Percentiles rank a stretch among this genome's conserved stretches.
These are phyloP conservation scores for Fusarium nematophilum DNA, from an alignment of 2,329 filamentous ascomycete species.

Conservation along the genomic window DNA sequence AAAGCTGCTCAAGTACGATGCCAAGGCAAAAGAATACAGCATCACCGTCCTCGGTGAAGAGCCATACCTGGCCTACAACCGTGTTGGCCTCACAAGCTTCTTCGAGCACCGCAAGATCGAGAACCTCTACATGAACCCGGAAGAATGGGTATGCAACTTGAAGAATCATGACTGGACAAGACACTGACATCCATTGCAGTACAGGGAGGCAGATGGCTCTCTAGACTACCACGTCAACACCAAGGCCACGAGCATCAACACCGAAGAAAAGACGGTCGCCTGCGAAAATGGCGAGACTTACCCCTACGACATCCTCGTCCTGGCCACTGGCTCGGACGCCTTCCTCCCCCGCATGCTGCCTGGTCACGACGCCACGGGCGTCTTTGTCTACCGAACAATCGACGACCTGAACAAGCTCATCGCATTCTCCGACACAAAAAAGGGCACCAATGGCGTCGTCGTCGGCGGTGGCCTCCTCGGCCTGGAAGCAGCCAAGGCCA, in stretches of 20 bases:
- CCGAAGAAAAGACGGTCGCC: slow-evolving; percentile 72
- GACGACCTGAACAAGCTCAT: slow-evolving; percentile 84
- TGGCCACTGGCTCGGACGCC: slow-evolving; percentile 89
- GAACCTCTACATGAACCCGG: slow-evolving; percentile 87
- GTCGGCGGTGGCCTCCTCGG: slow-evolving; percentile 88
- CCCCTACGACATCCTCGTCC: slow-evolving; percentile 81
- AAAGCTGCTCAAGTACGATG: slow-evolving; percentile 88
- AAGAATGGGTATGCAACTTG: slow-evolving; percentile 74
- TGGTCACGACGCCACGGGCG: slow-evolving; percentile 81
- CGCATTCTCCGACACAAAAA: slow-evolving; percentile 73
- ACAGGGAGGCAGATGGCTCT: slow-evolving; percentile 73
- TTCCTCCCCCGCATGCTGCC: slow-evolving; percentile 77
- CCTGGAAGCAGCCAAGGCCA: slow-evolving; percentile 89
- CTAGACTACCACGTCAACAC: slow-evolving; percentile 82
- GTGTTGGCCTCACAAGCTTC: slow-evolving; percentile 88
- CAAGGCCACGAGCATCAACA: slow-evolving; percentile 72
- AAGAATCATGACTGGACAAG: background rate
- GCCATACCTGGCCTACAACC: slow-evolving; percentile 88
- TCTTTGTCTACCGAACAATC: slow-evolving; percentile 91
- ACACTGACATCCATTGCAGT: slow-evolving; percentile 58
- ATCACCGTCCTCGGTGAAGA: slow-evolving; percentile 91
- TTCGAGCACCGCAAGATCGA: slow-evolving; percentile 88
- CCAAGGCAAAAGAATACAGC: slow-evolving; percentile 78
- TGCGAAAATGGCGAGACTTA: slow-evolving; percentile 78
- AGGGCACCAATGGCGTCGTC: slow-evolving; percentile 77